These are phyloP conservation scores for Nissolia schottii DNA, from an alignment of 306 rosid species.

Conservation along the genomic window DNA sequence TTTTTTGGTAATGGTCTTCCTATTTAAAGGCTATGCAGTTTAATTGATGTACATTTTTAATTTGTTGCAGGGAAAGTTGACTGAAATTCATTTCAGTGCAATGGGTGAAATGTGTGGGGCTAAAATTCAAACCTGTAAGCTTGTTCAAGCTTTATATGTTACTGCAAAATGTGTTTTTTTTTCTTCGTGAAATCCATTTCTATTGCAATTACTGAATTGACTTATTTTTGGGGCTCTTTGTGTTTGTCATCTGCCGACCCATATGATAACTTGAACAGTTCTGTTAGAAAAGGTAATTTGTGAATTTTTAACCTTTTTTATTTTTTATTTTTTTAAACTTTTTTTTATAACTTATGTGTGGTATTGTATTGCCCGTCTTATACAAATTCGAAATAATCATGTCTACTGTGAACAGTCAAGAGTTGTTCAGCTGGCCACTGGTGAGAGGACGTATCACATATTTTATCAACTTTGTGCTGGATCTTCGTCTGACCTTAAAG, in stretches of 20 bases:
- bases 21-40: conserved; percentile 18
- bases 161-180: conserved; percentile 13
- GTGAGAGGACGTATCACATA: conserved; percentile 86
- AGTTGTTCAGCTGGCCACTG: conserved; percentile 61
- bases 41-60: conserved; percentile 25
- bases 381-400: conserved; percentile 24
- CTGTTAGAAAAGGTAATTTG: conserved; percentile 78
- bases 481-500: conserved; percentile 68
- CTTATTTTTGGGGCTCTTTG: conserved; percentile 27
- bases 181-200: conserved; percentile 10
- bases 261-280: conserved; percentile 42
- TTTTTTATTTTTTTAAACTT: too few species aligned
- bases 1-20: too few species aligned
- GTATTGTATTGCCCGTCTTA: conserved; percentile 12
- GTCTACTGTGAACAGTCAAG: conserved; percentile 74
- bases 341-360: too few species aligned
- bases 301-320: too few species aligned
- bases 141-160: conserved; percentile 12
- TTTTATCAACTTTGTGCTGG: conserved; percentile 99
- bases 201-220: conserved; percentile 42
- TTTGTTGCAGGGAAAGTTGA: conserved; percentile 79
- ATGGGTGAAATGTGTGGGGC: conserved; percentile 75
- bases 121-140: conserved; percentile 81
- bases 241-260: conserved; percentile 30
- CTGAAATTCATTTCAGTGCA: conserved; percentile 66